A percentile compares a stretch with the other conserved stretches of the same genome.
phyloP scores from a whole-genome alignment of 2,329 filamentous ascomycete genomes.

The Paraconiothyrium brasiliense region DNA sequence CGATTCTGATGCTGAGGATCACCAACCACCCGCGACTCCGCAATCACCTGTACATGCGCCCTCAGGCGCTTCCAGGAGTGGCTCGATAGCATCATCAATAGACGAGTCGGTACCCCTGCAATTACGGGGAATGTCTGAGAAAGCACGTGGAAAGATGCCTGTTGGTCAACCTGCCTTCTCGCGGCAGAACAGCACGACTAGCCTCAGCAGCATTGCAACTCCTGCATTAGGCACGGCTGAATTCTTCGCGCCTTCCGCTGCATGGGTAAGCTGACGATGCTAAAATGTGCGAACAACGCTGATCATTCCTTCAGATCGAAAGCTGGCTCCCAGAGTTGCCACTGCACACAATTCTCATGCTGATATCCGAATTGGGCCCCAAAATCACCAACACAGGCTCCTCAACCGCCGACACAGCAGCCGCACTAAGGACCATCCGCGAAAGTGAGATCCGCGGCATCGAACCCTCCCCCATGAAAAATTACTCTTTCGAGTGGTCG shows the following conservation, averaged over 20 bases:
- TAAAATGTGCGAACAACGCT: conserved; percentile 22
- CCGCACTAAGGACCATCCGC: conserved; percentile 61
- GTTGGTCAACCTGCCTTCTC: conserved; percentile 84
- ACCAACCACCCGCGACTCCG: conserved; percentile 47
- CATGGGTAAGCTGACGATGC: conserved; percentile 66
- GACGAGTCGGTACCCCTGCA: conserved; percentile 86
- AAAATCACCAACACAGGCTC: conserved; percentile 60
- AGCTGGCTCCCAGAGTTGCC: conserved; percentile 92
- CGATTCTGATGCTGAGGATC: conserved; percentile 71
- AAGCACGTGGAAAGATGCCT: conserved; percentile 94
- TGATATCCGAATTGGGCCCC: conserved; percentile 71
- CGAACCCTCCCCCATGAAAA: conserved; percentile 76
- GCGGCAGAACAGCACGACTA: conserved; percentile 87
- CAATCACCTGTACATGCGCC: conserved; percentile 43
- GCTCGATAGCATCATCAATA: conserved; percentile 72
- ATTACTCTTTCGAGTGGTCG: conserved; percentile 95
- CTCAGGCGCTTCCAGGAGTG: conserved; percentile 64
- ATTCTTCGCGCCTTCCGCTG: conserved; percentile 78
- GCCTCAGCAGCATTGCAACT: conserved; percentile 72
- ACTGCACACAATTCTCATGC: conserved; percentile 82
- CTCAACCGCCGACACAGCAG: conserved; percentile 49
- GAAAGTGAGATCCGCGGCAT: conserved; percentile 73
- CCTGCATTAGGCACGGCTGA: conserved; percentile 65
- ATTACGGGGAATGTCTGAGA: conserved; percentile 93
- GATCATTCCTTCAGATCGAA: conserved; percentile 71